These are phyloP conservation scores for Exobasidium cylindrosporum DNA, from an alignment of 1,284 basidiomycete genomes.

Conservation along the genomic window DNA sequence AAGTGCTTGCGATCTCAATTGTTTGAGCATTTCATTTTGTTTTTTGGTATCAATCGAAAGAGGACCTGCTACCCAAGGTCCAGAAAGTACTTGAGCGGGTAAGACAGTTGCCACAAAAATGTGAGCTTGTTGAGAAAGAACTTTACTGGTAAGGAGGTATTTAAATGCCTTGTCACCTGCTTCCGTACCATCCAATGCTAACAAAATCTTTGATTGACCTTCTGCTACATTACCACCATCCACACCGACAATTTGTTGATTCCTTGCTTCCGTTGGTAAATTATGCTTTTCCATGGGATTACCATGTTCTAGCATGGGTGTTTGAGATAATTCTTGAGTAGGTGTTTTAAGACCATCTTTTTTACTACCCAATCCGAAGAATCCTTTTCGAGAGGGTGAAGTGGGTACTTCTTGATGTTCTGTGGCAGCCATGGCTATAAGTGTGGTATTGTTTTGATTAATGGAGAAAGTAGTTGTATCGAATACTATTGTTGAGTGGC, in stretches of 20 bases:
- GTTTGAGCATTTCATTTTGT: conserved; percentile 48
- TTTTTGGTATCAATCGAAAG: conserved; percentile 45
- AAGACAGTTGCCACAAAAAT: conserved; percentile 50
- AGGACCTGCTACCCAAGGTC: conserved; percentile 47
- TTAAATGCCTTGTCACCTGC: conserved; percentile 49
- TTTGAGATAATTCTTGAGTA: conserved; percentile 34
- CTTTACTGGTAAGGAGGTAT: conserved; percentile 40
- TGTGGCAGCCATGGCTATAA: neutral
- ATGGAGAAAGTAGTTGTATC: no score
- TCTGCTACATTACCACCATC: conserved; percentile 29
- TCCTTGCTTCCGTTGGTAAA: conserved; percentile 43
- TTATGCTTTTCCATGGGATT: conserved; percentile 47
- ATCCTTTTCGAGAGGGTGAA: conserved; percentile 13
- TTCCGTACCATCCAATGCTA: conserved; percentile 51
- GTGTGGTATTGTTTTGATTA: neutral
- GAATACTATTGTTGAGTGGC: no score
- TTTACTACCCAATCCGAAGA: conserved; percentile 18
- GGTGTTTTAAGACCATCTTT: conserved; percentile 15
- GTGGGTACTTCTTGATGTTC: conserved; percentile 2
- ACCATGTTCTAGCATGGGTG: conserved; percentile 44
- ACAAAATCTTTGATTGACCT: conserved; percentile 36
- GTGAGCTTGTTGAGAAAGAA: conserved; percentile 33
- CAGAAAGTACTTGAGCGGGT: conserved; percentile 43
- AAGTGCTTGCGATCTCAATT: conserved; percentile 41
- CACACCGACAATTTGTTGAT: conserved; percentile 49